A percentile compares a stretch with the other conserved stretches of the same genome.
Evolutionary conservation across 192 early-diverging fungal genomes (phyloP).

Genomic region (Coemansia sp.): DNA sequence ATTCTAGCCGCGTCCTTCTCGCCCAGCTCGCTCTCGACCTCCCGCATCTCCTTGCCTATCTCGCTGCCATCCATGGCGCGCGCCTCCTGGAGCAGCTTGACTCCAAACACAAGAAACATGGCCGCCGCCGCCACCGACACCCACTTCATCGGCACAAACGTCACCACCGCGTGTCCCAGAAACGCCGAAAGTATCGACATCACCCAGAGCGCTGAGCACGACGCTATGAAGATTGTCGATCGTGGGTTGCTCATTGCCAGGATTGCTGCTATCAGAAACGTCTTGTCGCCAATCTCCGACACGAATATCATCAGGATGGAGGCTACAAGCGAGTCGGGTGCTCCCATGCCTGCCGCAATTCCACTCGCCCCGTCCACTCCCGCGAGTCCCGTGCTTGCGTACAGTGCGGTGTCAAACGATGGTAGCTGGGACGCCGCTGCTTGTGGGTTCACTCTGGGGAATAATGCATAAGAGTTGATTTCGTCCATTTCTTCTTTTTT

Average conservation of each 20-base stretch:
- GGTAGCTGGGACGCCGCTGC: not conserved
- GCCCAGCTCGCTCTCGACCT: constrained; percentile 86
- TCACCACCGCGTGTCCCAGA: constrained; percentile 87
- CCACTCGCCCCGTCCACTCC: not conserved
- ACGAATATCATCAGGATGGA: constrained; percentile 87
- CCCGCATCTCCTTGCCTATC: constrained; percentile 84
- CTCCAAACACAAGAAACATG: constrained; percentile 93
- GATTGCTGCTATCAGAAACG: constrained; percentile 97
- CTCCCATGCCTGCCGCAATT: constrained; percentile 3
- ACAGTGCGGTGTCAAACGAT: not conserved
- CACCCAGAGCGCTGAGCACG: constrained; percentile 80
- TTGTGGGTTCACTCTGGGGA: not conserved
- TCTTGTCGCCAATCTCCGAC: constrained; percentile 99
- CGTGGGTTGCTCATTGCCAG: constrained; percentile 98
- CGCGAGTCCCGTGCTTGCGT: not conserved
- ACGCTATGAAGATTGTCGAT: constrained; percentile 84
- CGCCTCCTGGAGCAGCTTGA: constrained; percentile 84
- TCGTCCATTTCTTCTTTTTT: constrained; percentile 9
- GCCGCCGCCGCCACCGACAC: constrained; percentile 81
- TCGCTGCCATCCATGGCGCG: constrained; percentile 86
- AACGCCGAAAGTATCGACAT: constrained; percentile 97
- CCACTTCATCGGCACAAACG: constrained; percentile 82
- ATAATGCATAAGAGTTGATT: not conserved
- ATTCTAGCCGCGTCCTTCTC: constrained; percentile 64
- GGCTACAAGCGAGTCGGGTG: constrained; percentile 52